Conservation (phyloP, 1,284 basidiomycete genomes). For the Boletellus deceptivus region DNA sequence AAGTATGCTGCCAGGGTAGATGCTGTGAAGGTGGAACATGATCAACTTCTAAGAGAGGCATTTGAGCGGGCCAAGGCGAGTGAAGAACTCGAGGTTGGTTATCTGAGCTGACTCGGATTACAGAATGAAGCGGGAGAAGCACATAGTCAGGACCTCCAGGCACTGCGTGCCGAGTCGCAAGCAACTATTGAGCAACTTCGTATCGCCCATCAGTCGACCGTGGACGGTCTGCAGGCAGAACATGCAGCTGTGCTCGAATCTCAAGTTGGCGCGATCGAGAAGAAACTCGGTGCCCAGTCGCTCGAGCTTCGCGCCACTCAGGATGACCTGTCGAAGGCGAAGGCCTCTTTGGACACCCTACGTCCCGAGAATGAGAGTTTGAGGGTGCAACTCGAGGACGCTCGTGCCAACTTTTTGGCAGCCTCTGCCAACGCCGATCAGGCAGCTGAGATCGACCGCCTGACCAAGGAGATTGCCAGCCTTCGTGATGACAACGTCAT, state of each 20-base stretch:
- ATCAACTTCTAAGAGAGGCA: constrained; percentile 60
- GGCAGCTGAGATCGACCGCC: constrained; percentile 51
- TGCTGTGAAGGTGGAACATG: constrained; percentile 64
- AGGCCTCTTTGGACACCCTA: constrained; percentile 51
- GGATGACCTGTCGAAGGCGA: constrained; percentile 76
- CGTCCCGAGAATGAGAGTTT: constrained; percentile 54
- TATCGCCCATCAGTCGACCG: constrained; percentile 52
- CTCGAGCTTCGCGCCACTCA: constrained; percentile 78
- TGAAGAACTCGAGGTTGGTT: constrained; percentile 1
- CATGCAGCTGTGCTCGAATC: constrained; percentile 57
- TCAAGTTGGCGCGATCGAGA: constrained; percentile 57
- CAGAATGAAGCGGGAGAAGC: constrained; percentile 65
- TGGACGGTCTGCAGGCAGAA: constrained; percentile 61
- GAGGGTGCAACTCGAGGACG: constrained; percentile 62
- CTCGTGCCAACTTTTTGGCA: constrained; percentile 41
- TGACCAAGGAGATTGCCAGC: constrained; percentile 58
- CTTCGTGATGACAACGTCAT: constrained; percentile 37
- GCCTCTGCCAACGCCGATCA: constrained; percentile 47
- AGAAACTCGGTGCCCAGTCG: constrained; percentile 58
- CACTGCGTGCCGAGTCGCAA: constrained; percentile 63
- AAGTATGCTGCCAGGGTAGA: constrained; percentile 67
- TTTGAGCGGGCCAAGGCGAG: constrained; percentile 75
- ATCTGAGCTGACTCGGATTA: constrained; percentile 5
- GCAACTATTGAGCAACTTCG: constrained; percentile 67
- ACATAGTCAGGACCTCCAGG: constrained; percentile 70